A percentile compares a stretch with the other conserved stretches of the same genome.
phyloP scores from a whole-genome alignment of 805 yeast genomes.

The Ogataea trehaloabstinens region DNA sequence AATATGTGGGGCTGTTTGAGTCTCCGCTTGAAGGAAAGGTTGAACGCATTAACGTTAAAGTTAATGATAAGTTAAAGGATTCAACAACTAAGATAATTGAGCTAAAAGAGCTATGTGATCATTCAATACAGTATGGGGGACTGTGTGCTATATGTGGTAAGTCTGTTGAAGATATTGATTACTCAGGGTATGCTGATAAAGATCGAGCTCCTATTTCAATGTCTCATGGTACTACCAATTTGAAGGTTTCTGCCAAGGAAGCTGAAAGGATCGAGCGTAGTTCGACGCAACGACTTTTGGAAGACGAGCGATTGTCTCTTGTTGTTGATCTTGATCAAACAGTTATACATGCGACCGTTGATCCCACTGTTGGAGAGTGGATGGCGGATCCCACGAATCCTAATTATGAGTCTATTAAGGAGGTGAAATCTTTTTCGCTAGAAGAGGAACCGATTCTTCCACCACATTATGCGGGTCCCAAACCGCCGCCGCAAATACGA shows the following conservation, averaged over 20 bases:
- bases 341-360: slow-evolving; percentile 95
- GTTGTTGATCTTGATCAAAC: slow-evolving; percentile 98
- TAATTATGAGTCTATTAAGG: slow-evolving; percentile 78
- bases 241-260: slow-evolving; percentile 81
- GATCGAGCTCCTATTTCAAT: slow-evolving; percentile 82
- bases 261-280: slow-evolving; percentile 79
- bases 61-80: slow-evolving; percentile 61
- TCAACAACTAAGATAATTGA: slow-evolving; percentile 44
- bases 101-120: slow-evolving; percentile 82
- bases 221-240: slow-evolving; percentile 84
- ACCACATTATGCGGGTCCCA: slow-evolving; percentile 58
- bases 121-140: slow-evolving; percentile 92
- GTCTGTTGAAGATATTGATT: slow-evolving; percentile 71
- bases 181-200: slow-evolving; percentile 62
- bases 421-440: slow-evolving; percentile 72
- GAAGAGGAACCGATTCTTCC: slow-evolving; percentile 71
- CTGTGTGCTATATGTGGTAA: slow-evolving; percentile 91
- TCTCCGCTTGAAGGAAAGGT: slow-evolving; percentile 78
- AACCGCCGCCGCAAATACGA: slow-evolving; percentile 57
- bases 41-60: slow-evolving; percentile 44
- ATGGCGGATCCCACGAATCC: slow-evolving; percentile 82
- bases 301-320: slow-evolving; percentile 69
- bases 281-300: slow-evolving; percentile 58
- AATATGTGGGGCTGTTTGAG: slow-evolving; percentile 74
- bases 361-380: slow-evolving; percentile 97